Percentiles rank a stretch among this genome's conserved stretches.
Evolutionary conservation across 225 moss, liverwort and hornwort genomes (phyloP).

Genomic region (Physcomitrellopsis africana): DNA sequence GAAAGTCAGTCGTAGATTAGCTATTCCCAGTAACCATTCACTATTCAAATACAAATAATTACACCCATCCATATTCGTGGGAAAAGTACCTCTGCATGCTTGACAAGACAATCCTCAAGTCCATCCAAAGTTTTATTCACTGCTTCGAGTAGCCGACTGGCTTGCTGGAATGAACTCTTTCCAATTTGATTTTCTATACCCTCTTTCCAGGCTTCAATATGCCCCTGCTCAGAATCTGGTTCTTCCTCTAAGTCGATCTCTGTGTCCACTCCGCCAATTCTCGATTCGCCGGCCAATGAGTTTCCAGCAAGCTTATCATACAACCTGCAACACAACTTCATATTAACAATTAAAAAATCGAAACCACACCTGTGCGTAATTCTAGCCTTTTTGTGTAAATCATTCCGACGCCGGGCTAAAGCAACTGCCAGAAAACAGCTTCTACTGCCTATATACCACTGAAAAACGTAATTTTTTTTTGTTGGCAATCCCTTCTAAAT

Average conservation of each 20-base stretch:
- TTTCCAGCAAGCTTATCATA: conserved; percentile 63
- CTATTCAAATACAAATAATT: conserved; percentile 14
- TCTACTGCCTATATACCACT: background rate
- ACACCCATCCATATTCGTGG: conserved; percentile 5
- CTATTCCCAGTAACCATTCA: conserved; percentile 4
- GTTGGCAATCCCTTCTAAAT: background rate
- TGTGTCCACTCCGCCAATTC: conserved; percentile 29
- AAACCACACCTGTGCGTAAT: background rate
- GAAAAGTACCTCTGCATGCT: conserved; percentile 53
- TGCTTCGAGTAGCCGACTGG: conserved; percentile 53
- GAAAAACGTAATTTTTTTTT: background rate
- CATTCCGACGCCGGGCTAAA: background rate
- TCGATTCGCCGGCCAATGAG: conserved; percentile 30
- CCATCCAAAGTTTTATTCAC: conserved; percentile 60
- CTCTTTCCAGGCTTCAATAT: conserved; percentile 44
- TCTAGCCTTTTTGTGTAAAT: background rate
- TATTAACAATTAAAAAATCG: background rate
- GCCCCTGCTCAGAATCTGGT: conserved; percentile 29
- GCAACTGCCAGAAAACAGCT: conserved; percentile 8
- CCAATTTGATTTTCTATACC: conserved; percentile 47
- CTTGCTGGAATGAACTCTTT: conserved; percentile 48
- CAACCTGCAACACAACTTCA: conserved; percentile 37
- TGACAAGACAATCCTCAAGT: conserved; percentile 57
- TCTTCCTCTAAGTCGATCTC: conserved; percentile 29
- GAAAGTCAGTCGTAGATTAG: background rate